Evolutionary conservation across 768 basidiomycete genomes (phyloP).

Genomic region (Rhodotorula kratochvilovae): DNA sequence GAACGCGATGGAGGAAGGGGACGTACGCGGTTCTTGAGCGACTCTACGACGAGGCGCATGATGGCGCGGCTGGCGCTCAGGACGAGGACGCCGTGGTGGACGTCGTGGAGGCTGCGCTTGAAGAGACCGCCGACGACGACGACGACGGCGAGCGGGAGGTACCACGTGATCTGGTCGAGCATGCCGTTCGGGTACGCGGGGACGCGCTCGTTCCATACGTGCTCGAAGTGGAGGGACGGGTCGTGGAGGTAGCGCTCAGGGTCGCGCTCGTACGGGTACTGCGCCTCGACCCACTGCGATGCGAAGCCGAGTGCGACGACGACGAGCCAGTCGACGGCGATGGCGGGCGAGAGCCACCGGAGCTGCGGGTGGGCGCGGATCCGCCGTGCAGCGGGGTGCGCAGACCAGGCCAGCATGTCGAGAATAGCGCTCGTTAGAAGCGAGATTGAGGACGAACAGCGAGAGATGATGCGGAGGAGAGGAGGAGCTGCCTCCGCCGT

Average conservation of each 20-base stretch:
- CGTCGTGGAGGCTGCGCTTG: conserved; percentile 17
- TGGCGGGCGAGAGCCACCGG: conserved; percentile 8
- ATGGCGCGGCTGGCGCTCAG: not conserved
- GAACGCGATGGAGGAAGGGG: conserved; percentile 14
- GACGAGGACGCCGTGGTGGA: conserved; percentile 23
- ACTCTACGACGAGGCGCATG: conserved; percentile 33
- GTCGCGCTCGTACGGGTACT: conserved; percentile 27
- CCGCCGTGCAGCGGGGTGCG: not conserved
- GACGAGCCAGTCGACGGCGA: conserved; percentile 33
- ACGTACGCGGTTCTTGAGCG: conserved; percentile 32
- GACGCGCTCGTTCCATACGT: conserved; percentile 7
- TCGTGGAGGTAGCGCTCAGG: conserved; percentile 13
- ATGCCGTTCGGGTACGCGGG: not conserved
- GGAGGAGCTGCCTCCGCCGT: not conserved
- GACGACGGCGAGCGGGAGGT: conserved; percentile 3
- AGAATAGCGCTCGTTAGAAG: not conserved
- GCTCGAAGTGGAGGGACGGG: conserved; percentile 4
- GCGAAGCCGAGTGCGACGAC: not conserved
- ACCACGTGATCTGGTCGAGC: conserved; percentile 18
- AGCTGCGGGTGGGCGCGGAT: not conserved
- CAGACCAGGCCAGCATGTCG: not conserved
- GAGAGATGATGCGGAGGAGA: not conserved
- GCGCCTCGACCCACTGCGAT: conserved; percentile 5
- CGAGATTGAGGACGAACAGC: not conserved
- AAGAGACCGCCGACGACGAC: conserved; percentile 1